phyloP scores from a whole-genome alignment of 305 asterid species.

The Rubia peregrina region DNA sequence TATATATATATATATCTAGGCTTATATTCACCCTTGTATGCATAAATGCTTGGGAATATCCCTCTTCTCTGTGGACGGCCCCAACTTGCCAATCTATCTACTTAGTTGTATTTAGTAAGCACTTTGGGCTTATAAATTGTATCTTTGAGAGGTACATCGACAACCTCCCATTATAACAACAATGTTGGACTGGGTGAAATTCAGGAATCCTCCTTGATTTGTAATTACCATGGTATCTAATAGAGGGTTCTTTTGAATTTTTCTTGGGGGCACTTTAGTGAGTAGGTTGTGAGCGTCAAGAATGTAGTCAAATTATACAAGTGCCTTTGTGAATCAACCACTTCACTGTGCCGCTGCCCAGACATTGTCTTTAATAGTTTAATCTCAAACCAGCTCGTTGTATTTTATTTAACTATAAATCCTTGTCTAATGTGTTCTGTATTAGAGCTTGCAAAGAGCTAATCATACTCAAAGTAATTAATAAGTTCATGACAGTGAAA shows the following conservation, averaged over 20 bases:
- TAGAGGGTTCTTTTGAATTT: background rate
- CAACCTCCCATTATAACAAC: too few relatives aligned
- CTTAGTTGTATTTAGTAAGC: too few relatives aligned
- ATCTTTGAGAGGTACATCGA: too few relatives aligned
- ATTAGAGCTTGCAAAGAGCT: conserved; percentile 9
- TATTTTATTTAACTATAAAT: background rate
- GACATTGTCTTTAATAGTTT: background rate
- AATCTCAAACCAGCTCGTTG: background rate
- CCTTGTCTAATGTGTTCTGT: background rate
- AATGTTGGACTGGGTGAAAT: background rate
- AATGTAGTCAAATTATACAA: background rate
- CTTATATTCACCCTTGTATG: too few relatives aligned
- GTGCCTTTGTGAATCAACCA: background rate
- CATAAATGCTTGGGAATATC: too few relatives aligned
- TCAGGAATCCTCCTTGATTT: background rate
- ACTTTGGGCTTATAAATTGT: too few relatives aligned
- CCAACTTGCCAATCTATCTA: too few relatives aligned
- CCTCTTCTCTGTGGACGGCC: too few relatives aligned
- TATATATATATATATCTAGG: too few relatives aligned
- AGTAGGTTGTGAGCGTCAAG: background rate
- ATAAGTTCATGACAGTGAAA: background rate
- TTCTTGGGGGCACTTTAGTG: background rate
- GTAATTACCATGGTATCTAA: background rate
- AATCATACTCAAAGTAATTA: background rate
- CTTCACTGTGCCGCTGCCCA: background rate